These are phyloP conservation scores for Tribonema minus DNA, from an alignment of 108 stramenopile genomes.

Conservation along the genomic window DNA sequence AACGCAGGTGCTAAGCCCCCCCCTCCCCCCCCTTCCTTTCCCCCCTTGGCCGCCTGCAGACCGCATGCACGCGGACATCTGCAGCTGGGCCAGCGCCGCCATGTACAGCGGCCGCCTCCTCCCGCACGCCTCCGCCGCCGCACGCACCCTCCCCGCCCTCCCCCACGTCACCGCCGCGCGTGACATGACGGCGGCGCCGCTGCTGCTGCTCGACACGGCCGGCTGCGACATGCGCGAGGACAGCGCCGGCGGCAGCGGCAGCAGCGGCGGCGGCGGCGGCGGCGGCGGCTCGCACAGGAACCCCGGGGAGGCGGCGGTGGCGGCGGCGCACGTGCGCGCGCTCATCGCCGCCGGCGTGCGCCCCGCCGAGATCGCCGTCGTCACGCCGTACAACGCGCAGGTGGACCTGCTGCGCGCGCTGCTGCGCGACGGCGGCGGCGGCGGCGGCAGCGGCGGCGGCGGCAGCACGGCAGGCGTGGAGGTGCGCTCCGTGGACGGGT, in stretches of 20 bases:
- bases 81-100: constrained; percentile 8
- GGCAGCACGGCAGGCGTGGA: constrained; percentile 68
- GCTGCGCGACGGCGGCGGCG: constrained; percentile 6
- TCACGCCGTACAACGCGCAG: constrained; percentile 99
- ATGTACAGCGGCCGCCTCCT: constrained; percentile 34
- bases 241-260: too few species aligned
- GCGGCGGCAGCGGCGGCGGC: constrained; percentile 62
- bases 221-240: constrained; percentile 84
- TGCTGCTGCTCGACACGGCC: constrained; percentile 85
- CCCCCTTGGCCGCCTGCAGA: too few species aligned
- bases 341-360: constrained; percentile 67
- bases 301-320: constrained; percentile 85
- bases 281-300: too few species aligned
- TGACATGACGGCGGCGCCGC: constrained; percentile 41
- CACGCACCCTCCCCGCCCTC: constrained; percentile 5
- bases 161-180: not conserved
- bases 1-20: too few species aligned
- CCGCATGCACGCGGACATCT: constrained; percentile 86
- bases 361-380: constrained; percentile 79
- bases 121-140: constrained; percentile 9
- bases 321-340: constrained; percentile 64
- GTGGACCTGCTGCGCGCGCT: constrained; percentile 46
- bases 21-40: too few species aligned
- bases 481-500: constrained; percentile 92
- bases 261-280: constrained; percentile 81